These are phyloP conservation scores for Malus asiatica DNA, from an alignment of 306 rosid genomes.

Conservation along the genomic window DNA sequence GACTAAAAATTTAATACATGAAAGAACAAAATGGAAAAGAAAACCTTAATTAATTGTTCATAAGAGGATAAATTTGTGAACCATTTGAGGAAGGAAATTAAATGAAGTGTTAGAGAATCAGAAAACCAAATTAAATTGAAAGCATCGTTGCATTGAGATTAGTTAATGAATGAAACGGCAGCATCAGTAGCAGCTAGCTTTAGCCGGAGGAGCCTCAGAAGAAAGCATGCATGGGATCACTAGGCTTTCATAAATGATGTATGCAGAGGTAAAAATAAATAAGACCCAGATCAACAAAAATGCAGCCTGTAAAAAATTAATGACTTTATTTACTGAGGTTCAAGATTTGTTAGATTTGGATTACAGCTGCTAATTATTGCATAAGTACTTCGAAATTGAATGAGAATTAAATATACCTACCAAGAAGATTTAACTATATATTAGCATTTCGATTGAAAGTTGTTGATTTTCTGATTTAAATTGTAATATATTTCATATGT, in stretches of 20 bases:
- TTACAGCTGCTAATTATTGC: background rate
- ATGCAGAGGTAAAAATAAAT: background rate
- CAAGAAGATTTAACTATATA: background rate
- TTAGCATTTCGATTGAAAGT: background rate
- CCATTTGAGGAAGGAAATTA: background rate
- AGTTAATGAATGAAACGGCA: background rate
- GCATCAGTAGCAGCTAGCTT: background rate
- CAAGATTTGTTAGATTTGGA: background rate
- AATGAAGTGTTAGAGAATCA: background rate
- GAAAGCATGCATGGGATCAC: background rate
- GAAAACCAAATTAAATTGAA: background rate
- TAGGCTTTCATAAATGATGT: background rate
- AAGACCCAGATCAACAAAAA: background rate
- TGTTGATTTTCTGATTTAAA: too few relatives aligned
- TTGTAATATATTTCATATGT: too few relatives aligned
- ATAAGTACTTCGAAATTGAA: background rate
- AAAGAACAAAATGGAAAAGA: slow-evolving; percentile 6
- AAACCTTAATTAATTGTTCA: background rate
- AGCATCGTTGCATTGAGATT: background rate
- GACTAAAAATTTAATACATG: background rate
- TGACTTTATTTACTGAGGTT: background rate
- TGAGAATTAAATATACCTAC: background rate
- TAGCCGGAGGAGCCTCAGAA: background rate
- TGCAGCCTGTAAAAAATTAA: background rate
- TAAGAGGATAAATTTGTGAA: background rate